Percentiles rank a stretch among this genome's conserved stretches.
Evolutionary conservation across 2,329 filamentous ascomycete species (phyloP).

Genomic region (Fusarium nanum): DNA sequence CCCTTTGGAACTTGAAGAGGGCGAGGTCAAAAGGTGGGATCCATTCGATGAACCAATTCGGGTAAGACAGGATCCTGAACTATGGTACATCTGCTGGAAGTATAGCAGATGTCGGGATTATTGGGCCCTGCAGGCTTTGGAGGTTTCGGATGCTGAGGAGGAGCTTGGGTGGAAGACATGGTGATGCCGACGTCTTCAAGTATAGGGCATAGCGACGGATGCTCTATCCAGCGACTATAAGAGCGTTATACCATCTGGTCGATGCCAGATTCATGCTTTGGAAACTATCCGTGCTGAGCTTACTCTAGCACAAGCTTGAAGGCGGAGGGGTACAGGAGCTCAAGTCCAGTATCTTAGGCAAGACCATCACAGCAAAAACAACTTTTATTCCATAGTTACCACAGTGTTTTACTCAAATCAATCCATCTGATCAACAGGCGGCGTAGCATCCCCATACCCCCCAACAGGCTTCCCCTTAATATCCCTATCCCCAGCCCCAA

Average conservation of each 20-base stretch:
- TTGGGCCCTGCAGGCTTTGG: background rate
- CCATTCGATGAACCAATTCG: background rate
- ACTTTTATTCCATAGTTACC: background rate
- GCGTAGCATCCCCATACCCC: conserved; percentile 41
- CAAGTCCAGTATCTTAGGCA: too few relatives aligned
- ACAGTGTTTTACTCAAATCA: conserved; percentile 1
- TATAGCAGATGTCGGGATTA: background rate
- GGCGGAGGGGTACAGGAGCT: too few relatives aligned
- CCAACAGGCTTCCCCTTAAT: conserved; percentile 47
- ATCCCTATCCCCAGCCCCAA: conserved; percentile 60
- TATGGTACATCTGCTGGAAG: background rate
- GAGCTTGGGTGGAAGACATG: background rate
- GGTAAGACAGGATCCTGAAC: background rate
- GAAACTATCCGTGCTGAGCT: too few relatives aligned
- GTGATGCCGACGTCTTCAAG: background rate
- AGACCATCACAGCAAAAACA: background rate
- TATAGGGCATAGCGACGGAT: too few relatives aligned
- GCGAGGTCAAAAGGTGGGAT: background rate
- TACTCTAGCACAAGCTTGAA: too few relatives aligned
- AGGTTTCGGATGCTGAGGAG: background rate
- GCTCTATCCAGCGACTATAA: background rate
- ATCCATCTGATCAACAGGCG: conserved; percentile 52
- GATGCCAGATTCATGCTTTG: too few relatives aligned
- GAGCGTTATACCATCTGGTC: too few relatives aligned
- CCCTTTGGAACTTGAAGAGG: background rate